Evolutionary conservation across 306 rosid species (phyloP).

Genomic region (Erythrophleum fordii): DNA sequence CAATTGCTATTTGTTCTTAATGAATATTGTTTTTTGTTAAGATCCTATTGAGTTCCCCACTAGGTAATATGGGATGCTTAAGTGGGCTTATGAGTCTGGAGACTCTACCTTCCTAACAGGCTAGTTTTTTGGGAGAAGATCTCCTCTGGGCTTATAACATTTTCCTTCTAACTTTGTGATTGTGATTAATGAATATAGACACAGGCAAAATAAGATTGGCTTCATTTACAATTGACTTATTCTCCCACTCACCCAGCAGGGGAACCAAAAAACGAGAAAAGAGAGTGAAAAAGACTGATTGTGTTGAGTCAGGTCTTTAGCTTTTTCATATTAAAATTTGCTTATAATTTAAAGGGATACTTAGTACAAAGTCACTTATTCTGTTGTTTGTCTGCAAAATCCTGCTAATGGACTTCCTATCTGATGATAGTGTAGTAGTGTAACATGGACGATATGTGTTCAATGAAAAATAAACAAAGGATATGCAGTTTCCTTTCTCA

Average conservation of each 20-base stretch:
- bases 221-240: not conserved
- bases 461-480: not conserved
- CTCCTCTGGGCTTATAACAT: too few relatives aligned
- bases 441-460: not conserved
- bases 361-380: not conserved
- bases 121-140: too few relatives aligned
- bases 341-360: not conserved
- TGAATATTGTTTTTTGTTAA: too few relatives aligned
- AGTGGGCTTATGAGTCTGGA: too few relatives aligned
- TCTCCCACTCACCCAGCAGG: not conserved
- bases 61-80: too few relatives aligned
- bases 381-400: not conserved
- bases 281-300: too few relatives aligned
- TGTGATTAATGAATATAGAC: not conserved
- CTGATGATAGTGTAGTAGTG: not conserved
- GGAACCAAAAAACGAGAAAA: not conserved
- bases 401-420: not conserved
- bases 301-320: not conserved
- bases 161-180: too few relatives aligned
- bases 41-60: too few relatives aligned
- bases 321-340: not conserved
- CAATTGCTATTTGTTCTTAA: not conserved
- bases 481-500: constrained; percentile 16
- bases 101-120: too few relatives aligned
- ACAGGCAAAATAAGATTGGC: not conserved